Percentiles rank a stretch among this genome's conserved stretches.
These are phyloP conservation scores for Cadophora luteo-olivacea DNA, from an alignment of 2,329 filamentous ascomycete genomes.

Conservation along the genomic window DNA sequence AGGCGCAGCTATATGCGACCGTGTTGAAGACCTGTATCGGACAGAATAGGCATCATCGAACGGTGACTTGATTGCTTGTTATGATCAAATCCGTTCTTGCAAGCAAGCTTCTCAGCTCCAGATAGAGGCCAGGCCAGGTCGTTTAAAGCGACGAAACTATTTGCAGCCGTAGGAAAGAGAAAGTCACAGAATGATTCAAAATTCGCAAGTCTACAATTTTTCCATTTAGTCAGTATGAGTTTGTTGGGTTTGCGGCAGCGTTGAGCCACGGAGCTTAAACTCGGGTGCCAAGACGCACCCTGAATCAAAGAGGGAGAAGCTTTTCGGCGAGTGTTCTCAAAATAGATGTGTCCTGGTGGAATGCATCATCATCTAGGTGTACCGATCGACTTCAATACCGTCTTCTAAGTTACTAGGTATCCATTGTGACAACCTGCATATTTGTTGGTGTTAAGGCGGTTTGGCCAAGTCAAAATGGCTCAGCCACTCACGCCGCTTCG, in stretches of 20 bases:
- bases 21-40: not conserved
- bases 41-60: not conserved
- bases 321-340: not conserved
- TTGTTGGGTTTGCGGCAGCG: too few relatives aligned
- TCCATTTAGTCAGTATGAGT: too few relatives aligned
- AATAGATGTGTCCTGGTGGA: not conserved
- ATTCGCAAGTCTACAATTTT: too few relatives aligned
- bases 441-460: not conserved
- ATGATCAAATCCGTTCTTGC: not conserved
- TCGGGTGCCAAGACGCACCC: not conserved
- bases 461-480: not conserved
- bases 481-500: not conserved
- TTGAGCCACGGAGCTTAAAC: not conserved
- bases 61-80: too few relatives aligned
- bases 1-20: not conserved
- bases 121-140: not conserved
- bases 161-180: not conserved
- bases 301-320: not conserved
- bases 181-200: too few relatives aligned
- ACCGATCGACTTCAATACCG: not conserved
- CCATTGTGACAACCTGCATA: slow-evolving; percentile 6
- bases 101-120: not conserved
- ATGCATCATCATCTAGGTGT: not conserved
- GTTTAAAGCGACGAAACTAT: not conserved
- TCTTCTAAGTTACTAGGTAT: not conserved